Evolutionary conservation across 1,139 yeast species (phyloP).

Genomic region (Scheffersomyces lignicola): DNA sequence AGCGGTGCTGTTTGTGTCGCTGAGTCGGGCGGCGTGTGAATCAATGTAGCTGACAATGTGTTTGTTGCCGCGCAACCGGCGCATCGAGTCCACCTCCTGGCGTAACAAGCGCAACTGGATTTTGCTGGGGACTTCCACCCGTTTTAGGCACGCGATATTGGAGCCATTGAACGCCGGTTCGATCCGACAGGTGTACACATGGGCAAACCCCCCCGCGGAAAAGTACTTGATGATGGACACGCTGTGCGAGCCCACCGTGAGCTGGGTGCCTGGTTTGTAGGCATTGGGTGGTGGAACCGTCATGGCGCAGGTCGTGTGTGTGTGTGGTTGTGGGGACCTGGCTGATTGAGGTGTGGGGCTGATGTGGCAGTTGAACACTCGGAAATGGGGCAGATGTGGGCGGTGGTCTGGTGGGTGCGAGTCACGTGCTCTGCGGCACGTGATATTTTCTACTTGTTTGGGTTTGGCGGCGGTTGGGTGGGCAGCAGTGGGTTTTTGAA

Average conservation of each 20-base stretch:
- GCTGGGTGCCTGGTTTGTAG: conserved; percentile 58
- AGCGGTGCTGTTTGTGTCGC: conserved; percentile 6
- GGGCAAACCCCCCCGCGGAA: conserved; percentile 80
- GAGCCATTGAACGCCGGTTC: conserved; percentile 51
- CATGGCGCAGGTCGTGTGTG: conserved; percentile 6
- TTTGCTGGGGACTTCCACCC: conserved; percentile 76
- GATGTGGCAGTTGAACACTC: no score
- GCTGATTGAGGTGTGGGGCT: conserved; percentile 2
- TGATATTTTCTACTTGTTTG: no score
- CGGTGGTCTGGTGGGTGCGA: background rate
- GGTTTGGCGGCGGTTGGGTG: no score
- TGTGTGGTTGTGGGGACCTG: background rate
- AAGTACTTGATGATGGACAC: conserved; percentile 59
- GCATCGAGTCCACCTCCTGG: conserved; percentile 83
- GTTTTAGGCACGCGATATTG: conserved; percentile 64
- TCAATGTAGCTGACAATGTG: conserved; percentile 89
- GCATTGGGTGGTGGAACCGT: conserved; percentile 50
- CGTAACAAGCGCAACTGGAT: conserved; percentile 64
- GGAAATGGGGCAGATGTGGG: no score
- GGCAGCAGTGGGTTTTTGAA: no score
- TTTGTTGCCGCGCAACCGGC: conserved; percentile 71
- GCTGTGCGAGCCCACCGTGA: conserved; percentile 66
- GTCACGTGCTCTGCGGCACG: no score
- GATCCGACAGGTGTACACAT: conserved; percentile 65
- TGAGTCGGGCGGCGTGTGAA: conserved; percentile 84